Evolutionary conservation across 148 eudicot genomes (phyloP), one percentile per base, ranked within the genome.

Genomic region (Vaccinium corymbosum): DNA sequence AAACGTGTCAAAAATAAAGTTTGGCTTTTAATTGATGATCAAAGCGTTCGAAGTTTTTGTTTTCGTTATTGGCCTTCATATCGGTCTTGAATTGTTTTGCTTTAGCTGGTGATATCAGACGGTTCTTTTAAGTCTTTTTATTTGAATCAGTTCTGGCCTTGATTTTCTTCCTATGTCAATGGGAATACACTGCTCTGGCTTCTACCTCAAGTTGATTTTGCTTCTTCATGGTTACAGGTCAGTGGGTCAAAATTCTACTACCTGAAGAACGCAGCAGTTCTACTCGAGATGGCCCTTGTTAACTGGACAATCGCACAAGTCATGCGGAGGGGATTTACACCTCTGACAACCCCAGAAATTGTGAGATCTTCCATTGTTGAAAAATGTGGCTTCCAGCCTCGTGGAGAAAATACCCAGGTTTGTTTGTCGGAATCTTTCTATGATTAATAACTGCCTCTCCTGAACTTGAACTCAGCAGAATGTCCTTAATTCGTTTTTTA

Each of bases 371-470:
- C 98, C 49, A 87, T 95, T 35, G 93, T 95, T 79, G 98, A 95
- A 81, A 95, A 95, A 87, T 95, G 98, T 88, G 98, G 98, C 78
- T 95, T 95, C 82, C 98, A 94, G 88, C 98, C 98, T 84, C 98
- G 98, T 83, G 98, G 92, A 87, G 91, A 91, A 81, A 95, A 94
- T 84, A 95, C 98, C 29, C 98, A 95, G 94, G 74, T 70, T 70
- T 8, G 98, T 93, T 75, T 51, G 72, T 82, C 4, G 78, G 14
- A 19, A 5, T 84, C 70, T 10, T 79, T 20, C 11, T 22, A 22
- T 66, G 20, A 42, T 11, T 48, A 7, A 10, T 55, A 0, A 82
- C 68, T 38, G 42, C 55, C 48, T 27, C 15, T 68, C n/a, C 59
- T 48, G 74, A 66, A 68, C 25, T 7, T 19, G 42, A 52, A 55